phyloP scores from a whole-genome alignment of 2,329 filamentous ascomycete genomes.

The Scedosporium aurantiacum region DNA sequence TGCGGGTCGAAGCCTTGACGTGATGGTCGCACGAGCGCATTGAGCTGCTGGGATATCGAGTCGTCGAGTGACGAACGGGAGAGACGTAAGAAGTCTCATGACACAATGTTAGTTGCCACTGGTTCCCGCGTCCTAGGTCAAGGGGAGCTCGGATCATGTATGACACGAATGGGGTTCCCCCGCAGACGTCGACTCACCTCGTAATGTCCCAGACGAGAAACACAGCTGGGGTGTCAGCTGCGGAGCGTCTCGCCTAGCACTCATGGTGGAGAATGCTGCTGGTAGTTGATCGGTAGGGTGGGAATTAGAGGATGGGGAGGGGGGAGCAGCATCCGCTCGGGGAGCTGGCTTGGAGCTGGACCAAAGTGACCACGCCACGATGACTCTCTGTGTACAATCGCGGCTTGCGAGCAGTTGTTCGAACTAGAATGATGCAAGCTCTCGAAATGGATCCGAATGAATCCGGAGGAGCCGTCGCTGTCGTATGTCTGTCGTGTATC shows the following conservation, averaged over 20 bases:
- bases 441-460: not conserved
- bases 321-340: not conserved
- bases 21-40: slow-evolving; percentile 72
- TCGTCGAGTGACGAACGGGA: slow-evolving; percentile 83
- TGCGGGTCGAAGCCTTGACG: slow-evolving; percentile 63
- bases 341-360: not conserved
- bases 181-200: slow-evolving; percentile 39
- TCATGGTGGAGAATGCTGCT: not conserved
- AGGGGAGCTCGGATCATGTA: not conserved
- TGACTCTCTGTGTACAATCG: not conserved
- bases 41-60: slow-evolving; percentile 85
- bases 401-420: not conserved
- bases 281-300: not conserved
- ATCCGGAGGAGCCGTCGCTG: too few relatives aligned
- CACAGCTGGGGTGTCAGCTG: slow-evolving; percentile 63
- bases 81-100: slow-evolving; percentile 77
- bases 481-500: too few relatives aligned
- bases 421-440: not conserved
- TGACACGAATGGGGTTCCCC: not conserved
- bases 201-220: slow-evolving; percentile 57
- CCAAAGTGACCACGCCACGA: slow-evolving; percentile 6
- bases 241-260: not conserved
- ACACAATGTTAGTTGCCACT: slow-evolving; percentile 1
- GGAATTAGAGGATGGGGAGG: not conserved
- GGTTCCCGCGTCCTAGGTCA: not conserved